phyloP scores from a whole-genome alignment of 192 early-diverging fungal genomes.

The Obelidium mucronatum region DNA sequence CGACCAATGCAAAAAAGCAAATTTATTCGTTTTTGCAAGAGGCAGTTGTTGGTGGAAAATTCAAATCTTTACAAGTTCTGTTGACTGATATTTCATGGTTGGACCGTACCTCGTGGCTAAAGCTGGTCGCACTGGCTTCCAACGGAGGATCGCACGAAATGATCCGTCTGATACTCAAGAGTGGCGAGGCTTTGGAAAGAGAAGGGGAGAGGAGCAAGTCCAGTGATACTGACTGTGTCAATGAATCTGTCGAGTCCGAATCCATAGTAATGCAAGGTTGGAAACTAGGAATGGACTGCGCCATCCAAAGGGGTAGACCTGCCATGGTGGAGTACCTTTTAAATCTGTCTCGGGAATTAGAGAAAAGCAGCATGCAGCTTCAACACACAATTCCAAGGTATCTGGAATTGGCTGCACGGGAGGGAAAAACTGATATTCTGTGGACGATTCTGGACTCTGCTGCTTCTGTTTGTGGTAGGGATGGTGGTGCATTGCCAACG shows the following conservation, averaged over 20 bases:
- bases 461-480: no score
- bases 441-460: constrained; percentile 7
- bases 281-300: constrained; percentile 16
- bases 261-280: constrained; percentile 15
- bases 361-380: neutral
- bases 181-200: neutral
- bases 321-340: constrained; percentile 12
- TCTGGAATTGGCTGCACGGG: neutral
- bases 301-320: neutral
- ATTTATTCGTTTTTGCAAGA: neutral
- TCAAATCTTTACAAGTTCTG: constrained; percentile 13
- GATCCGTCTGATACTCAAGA: neutral
- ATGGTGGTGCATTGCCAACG: neutral
- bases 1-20: neutral
- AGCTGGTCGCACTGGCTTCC: constrained; percentile 1
- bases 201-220: neutral
- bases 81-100: neutral
- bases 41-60: neutral
- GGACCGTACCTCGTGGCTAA: constrained; percentile 1
- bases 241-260: neutral
- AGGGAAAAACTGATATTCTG: constrained; percentile 8
- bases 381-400: neutral
- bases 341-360: neutral
- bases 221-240: neutral
- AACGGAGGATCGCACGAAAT: constrained; percentile 7